phyloP scores from a whole-genome alignment of 495 filamentous ascomycete species.

The Jackrogersella minutella region DNA sequence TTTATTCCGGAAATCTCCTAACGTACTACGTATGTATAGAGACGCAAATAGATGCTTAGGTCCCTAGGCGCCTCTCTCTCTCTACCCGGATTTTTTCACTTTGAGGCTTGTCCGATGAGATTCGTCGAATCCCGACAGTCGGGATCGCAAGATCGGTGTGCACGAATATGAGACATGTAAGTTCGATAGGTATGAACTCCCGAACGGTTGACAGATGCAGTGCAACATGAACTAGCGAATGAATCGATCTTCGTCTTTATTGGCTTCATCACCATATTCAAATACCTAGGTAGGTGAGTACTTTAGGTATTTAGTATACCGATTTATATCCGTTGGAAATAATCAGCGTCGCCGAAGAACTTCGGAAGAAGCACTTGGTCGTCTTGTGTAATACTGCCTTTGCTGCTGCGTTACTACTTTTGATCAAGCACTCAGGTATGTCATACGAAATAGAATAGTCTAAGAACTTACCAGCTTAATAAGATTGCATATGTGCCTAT shows the following conservation, averaged over 20 bases:
- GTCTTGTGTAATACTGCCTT: too few relatives aligned
- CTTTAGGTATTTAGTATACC: background rate
- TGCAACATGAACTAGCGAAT: conserved; percentile 8
- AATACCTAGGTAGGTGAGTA: too few relatives aligned
- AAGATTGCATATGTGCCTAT: too few relatives aligned
- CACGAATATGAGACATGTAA: too few relatives aligned
- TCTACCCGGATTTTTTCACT: background rate
- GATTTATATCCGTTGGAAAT: too few relatives aligned
- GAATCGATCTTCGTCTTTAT: background rate
- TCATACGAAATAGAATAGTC: too few relatives aligned
- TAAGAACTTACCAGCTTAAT: too few relatives aligned
- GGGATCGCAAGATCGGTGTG: conserved; percentile 10
- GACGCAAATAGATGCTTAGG: background rate
- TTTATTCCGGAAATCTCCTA: background rate
- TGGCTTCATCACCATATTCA: too few relatives aligned
- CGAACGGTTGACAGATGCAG: background rate
- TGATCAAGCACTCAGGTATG: too few relatives aligned
- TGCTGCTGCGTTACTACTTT: too few relatives aligned
- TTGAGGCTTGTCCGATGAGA: background rate
- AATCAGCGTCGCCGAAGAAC: too few relatives aligned
- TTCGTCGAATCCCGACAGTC: background rate
- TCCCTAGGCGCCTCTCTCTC: background rate
- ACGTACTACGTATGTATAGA: background rate
- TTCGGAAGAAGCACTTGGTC: too few relatives aligned
- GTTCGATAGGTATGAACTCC: background rate